Percentiles rank a stretch among this genome's conserved stretches.
phyloP scores from a whole-genome alignment of 441 rosid genomes.

The Populus hybrid region DNA sequence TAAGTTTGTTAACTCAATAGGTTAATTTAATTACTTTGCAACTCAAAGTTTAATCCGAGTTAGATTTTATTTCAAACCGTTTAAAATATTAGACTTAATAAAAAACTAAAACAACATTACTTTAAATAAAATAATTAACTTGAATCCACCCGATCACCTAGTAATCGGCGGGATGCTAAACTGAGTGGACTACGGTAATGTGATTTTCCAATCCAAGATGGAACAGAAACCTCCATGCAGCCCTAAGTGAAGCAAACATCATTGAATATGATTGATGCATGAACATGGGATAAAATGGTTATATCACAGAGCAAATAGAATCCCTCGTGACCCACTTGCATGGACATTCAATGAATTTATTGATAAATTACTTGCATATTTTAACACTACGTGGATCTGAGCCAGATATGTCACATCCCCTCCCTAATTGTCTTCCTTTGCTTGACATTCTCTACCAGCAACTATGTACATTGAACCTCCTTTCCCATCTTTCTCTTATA shows the following conservation, averaged over 20 bases:
- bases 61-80: too few relatives aligned
- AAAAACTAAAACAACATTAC: too few relatives aligned
- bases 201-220: background rate
- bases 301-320: background rate
- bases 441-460: background rate
- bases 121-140: too few relatives aligned
- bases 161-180: background rate
- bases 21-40: too few relatives aligned
- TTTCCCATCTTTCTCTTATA: background rate
- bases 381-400: background rate
- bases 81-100: too few relatives aligned
- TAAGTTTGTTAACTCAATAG: too few relatives aligned
- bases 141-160: too few relatives aligned
- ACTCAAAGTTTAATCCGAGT: too few relatives aligned
- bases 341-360: background rate
- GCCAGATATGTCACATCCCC: background rate
- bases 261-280: background rate
- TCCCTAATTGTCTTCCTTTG: background rate
- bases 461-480: background rate
- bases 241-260: background rate
- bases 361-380: background rate
- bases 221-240: background rate
- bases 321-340: conserved; percentile 2
- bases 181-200: background rate
- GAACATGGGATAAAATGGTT: background rate